A percentile compares a stretch with the other conserved stretches of the same genome.
These are phyloP conservation scores for Nicotiana tomentosiformis DNA, from an alignment of 257 asterid genomes.

Conservation along the genomic window DNA sequence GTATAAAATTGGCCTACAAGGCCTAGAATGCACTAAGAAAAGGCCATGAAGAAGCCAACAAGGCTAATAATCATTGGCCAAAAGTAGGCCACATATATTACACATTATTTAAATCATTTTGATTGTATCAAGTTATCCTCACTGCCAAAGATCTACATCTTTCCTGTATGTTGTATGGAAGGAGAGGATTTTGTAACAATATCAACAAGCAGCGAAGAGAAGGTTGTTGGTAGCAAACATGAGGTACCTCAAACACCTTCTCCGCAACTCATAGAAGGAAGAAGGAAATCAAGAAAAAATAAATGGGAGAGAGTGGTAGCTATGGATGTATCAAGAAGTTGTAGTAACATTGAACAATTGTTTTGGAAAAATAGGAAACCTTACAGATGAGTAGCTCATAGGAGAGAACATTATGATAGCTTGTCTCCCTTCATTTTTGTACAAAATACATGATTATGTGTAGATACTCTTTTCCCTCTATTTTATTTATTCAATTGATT, in stretches of 20 bases:
- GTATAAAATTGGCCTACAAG: no score
- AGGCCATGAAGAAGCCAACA: no score
- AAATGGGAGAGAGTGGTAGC: no score
- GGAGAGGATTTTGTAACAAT: constrained; percentile 11
- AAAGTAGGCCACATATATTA: no score
- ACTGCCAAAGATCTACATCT: constrained; percentile 62
- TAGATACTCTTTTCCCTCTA: constrained; percentile 7
- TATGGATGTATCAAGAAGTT: background rate
- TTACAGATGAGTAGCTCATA: constrained; percentile 56
- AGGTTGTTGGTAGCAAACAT: no score
- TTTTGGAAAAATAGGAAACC: constrained; percentile 74
- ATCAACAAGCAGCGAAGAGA: no score
- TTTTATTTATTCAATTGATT: constrained; percentile 20
- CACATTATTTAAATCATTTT: constrained; percentile 39
- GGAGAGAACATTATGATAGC: constrained; percentile 45
- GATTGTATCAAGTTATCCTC: constrained; percentile 72
- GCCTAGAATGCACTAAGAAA: no score
- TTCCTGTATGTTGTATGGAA: constrained; percentile 74
- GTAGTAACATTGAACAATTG: constrained; percentile 33
- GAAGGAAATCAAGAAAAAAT: no score
- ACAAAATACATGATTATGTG: constrained; percentile 24
- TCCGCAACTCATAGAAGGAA: no score
- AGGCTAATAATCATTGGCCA: no score
- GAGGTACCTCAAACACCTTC: no score
- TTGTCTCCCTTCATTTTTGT: constrained; percentile 58